phyloP scores from a whole-genome alignment of 129 eudicot genomes.

The Tagetes erecta region DNA sequence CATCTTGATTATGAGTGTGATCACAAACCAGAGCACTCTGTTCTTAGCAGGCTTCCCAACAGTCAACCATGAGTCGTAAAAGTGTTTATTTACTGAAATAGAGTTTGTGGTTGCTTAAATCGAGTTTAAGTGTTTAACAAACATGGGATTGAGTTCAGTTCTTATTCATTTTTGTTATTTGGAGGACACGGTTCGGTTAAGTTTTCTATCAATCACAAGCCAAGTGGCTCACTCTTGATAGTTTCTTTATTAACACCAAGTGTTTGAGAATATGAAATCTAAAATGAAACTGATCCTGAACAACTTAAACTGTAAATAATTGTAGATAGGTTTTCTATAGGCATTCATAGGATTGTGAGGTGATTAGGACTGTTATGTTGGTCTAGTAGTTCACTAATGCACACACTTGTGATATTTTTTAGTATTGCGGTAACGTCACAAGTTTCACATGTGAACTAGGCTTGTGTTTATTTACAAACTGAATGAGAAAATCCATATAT shows the following conservation, averaged over 20 bases:
- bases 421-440: too few relatives aligned
- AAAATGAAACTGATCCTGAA: too few relatives aligned
- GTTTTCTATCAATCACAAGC: neutral
- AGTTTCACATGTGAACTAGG: too few relatives aligned
- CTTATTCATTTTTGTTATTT: neutral
- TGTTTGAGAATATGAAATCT: neutral
- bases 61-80: constrained; percentile 41
- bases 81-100: constrained; percentile 8
- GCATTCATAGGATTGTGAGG: too few relatives aligned
- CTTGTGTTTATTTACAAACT: too few relatives aligned
- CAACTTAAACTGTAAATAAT: too few relatives aligned
- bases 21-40: constrained; percentile 78
- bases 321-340: too few relatives aligned
- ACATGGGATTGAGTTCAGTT: constrained; percentile 1
- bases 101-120: constrained; percentile 19
- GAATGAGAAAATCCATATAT: too few relatives aligned
- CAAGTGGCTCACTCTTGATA: neutral
- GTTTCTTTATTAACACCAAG: neutral
- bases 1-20: constrained; percentile 82
- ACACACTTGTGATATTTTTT: too few relatives aligned
- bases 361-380: too few relatives aligned
- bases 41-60: constrained; percentile 57
- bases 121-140: constrained; percentile 3
- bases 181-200: neutral
- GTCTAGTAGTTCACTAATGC: too few relatives aligned